Evolutionary conservation across 176 grass and related monocot species (phyloP).

Genomic region (Oryza glumipatula): DNA sequence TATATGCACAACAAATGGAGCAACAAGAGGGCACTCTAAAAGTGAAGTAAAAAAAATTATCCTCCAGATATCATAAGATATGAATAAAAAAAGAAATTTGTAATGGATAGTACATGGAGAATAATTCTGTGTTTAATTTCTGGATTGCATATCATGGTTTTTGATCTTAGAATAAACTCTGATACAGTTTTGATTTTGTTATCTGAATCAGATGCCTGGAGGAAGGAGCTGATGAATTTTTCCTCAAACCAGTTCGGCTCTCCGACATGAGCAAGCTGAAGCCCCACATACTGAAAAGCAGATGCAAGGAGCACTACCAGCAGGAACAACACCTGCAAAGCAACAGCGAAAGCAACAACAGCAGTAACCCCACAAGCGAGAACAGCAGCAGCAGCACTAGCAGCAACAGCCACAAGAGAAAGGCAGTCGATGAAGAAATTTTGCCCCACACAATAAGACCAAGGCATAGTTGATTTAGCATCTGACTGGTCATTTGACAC

Average conservation of each 20-base stretch:
- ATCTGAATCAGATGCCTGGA: constrained; percentile 82
- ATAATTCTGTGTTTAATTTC: not conserved
- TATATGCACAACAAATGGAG: not conserved
- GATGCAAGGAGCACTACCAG: constrained; percentile 58
- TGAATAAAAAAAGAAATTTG: not conserved
- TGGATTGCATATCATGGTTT: not conserved
- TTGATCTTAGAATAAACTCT: not conserved
- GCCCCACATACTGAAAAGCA: constrained; percentile 83
- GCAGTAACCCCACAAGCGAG: constrained; percentile 26
- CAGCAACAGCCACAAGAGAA: constrained; percentile 64
- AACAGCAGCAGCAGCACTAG: constrained; percentile 37
- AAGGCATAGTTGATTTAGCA: constrained; percentile 47
- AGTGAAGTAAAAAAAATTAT: constrained; percentile 1
- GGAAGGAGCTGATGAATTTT: constrained; percentile 94
- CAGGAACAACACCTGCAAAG: constrained; percentile 50
- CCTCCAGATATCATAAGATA: constrained; percentile 27
- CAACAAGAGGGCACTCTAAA: not conserved
- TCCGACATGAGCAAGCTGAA: constrained; percentile 93
- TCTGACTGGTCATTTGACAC: constrained; percentile 31
- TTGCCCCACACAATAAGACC: constrained; percentile 55
- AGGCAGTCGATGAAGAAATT: constrained; percentile 54
- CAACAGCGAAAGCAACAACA: constrained; percentile 37
- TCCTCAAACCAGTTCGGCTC: constrained; percentile 86
- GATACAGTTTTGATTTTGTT: not conserved
- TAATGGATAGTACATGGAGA: not conserved